A percentile compares a stretch with the other conserved stretches of the same genome.
Evolutionary conservation across 768 basidiomycete species (phyloP).

Genomic region (Hirschioporus abietinus): DNA sequence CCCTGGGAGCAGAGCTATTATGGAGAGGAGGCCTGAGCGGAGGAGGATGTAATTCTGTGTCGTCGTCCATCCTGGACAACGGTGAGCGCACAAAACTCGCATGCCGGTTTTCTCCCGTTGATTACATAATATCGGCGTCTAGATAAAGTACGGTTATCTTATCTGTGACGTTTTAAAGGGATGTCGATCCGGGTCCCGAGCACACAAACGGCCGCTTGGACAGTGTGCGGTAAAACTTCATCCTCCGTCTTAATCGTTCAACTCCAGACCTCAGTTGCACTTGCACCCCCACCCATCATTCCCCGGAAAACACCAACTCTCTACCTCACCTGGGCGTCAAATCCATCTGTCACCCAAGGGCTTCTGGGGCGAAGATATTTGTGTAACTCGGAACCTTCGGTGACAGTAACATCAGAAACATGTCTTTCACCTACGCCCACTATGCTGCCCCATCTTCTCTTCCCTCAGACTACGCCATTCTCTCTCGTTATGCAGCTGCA

Average conservation of each 20-base stretch:
- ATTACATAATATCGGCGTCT: neutral
- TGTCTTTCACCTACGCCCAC: slow-evolving; percentile 43
- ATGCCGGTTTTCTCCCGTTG: neutral
- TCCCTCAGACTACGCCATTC: slow-evolving; percentile 60
- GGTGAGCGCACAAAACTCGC: neutral
- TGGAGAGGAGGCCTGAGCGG: slow-evolving; percentile 46
- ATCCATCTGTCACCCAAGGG: neutral
- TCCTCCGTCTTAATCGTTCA: neutral
- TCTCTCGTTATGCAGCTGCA: slow-evolving; percentile 44
- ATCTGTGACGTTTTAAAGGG: neutral
- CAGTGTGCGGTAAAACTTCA: neutral
- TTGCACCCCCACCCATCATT: neutral
- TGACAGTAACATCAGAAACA: slow-evolving; percentile 7
- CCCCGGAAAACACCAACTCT: too few species aligned
- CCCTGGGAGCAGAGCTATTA: slow-evolving; percentile 47
- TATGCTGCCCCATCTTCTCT: slow-evolving; percentile 47
- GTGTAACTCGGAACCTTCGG: neutral
- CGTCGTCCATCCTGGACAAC: slow-evolving; percentile 15
- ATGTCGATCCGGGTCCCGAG: neutral
- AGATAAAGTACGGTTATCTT: neutral
- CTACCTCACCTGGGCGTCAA: neutral
- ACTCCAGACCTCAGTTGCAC: neutral
- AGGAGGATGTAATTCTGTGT: slow-evolving; percentile 20
- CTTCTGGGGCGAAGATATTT: neutral
- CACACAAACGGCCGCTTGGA: neutral